These are phyloP conservation scores for Rachicladosporium sp. DNA, from an alignment of 2,329 filamentous ascomycete species.

Conservation along the genomic window DNA sequence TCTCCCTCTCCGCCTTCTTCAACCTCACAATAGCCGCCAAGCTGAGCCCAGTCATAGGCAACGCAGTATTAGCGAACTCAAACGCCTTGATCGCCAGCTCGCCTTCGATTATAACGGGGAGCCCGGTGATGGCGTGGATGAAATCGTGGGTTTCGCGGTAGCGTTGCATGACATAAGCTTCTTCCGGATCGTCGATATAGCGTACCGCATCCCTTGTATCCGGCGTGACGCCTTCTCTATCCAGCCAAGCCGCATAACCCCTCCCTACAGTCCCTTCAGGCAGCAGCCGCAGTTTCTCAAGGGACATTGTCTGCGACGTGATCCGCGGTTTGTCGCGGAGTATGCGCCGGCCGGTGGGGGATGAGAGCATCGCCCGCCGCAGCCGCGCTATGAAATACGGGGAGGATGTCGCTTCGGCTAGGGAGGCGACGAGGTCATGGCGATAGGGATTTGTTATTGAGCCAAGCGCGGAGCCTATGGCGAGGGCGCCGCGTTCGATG, in stretches of 20 bases:
- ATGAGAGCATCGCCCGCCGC: conserved; percentile 77
- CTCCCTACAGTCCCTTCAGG: conserved; percentile 64
- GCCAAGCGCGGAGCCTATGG: conserved; percentile 47
- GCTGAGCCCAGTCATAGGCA: conserved; percentile 90
- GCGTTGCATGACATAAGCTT: conserved; percentile 95
- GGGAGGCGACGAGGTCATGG: conserved; percentile 80
- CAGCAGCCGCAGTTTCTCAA: conserved; percentile 58
- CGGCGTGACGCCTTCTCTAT: conserved; percentile 82
- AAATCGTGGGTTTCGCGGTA: conserved; percentile 98
- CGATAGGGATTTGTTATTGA: conserved; percentile 63
- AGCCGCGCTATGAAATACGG: conserved; percentile 92
- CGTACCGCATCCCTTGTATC: conserved; percentile 73
- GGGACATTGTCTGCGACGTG: conserved; percentile 56
- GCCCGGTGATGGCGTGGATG: conserved; percentile 84
- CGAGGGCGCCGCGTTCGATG: conserved; percentile 62
- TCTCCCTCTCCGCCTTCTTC: conserved; percentile 49
- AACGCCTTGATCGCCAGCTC: conserved; percentile 97
- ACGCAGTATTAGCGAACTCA: conserved; percentile 84
- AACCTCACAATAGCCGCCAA: conserved; percentile 57
- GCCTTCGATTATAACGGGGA: conserved; percentile 83
- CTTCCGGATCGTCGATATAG: conserved; percentile 90
- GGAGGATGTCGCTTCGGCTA: conserved; percentile 89
- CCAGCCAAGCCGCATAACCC: conserved; percentile 81
- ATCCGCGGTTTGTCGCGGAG: conserved; percentile 82
- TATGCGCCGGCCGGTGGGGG: conserved; percentile 77